Evolutionary conservation across 257 asterid species (phyloP).

Genomic region (Solanum pimpinellifolium): DNA sequence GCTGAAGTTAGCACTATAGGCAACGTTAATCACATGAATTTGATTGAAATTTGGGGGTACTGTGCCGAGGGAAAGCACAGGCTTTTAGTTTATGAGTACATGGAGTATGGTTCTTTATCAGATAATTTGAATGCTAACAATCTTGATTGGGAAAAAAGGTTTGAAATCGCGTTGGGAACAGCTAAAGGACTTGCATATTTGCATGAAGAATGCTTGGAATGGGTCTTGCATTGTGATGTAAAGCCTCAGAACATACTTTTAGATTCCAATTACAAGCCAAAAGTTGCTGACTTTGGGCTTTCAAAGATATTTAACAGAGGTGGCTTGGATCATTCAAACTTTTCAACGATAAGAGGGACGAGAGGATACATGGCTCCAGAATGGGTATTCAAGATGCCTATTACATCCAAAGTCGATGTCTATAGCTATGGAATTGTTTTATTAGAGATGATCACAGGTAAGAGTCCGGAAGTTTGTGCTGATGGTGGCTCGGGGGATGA

Average conservation of each 20-base stretch:
- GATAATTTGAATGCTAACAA: constrained; percentile 2
- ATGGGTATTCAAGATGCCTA: constrained; percentile 27
- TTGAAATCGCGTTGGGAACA: constrained; percentile 17
- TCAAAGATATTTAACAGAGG: constrained; percentile 11
- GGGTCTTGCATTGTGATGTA: constrained; percentile 42
- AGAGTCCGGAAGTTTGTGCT: background rate
- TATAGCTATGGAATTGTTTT: constrained; percentile 34
- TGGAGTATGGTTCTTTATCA: constrained; percentile 20
- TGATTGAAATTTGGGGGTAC: constrained; percentile 17
- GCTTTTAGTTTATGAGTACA: constrained; percentile 26
- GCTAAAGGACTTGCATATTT: constrained; percentile 36
- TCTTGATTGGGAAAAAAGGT: constrained; percentile 29
- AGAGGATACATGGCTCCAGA: constrained; percentile 50
- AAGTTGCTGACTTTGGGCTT: constrained; percentile 36
- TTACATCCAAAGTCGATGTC: constrained; percentile 36
- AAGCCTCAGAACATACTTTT: constrained; percentile 39
- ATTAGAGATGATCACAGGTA: constrained; percentile 25
- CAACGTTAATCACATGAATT: constrained; percentile 23
- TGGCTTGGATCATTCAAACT: background rate
- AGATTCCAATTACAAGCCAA: constrained; percentile 15
- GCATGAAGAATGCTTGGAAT: constrained; percentile 40
- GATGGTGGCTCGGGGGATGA: background rate
- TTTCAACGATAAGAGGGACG: constrained; percentile 26
- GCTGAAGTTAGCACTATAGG: constrained; percentile 15
- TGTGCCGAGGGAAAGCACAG: constrained; percentile 24